A percentile compares a stretch with the other conserved stretches of the same genome.
phyloP scores from a whole-genome alignment of 2,329 filamentous ascomycete genomes.

The Monosporascus sp. region DNA sequence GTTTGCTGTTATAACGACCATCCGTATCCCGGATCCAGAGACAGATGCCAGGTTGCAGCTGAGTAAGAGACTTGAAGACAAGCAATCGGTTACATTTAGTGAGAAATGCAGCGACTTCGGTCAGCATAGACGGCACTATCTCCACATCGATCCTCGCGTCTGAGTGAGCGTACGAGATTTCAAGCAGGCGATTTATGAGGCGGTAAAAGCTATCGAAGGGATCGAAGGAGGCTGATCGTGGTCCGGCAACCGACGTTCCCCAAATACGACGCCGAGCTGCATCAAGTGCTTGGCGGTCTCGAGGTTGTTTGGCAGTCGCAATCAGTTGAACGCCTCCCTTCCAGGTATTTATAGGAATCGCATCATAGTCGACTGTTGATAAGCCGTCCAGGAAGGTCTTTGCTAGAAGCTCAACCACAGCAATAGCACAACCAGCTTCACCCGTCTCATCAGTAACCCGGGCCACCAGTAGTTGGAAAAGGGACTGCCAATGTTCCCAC shows the following conservation, averaged over 20 bases:
- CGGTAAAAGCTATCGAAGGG: constrained; percentile 64
- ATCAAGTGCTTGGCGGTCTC: constrained; percentile 60
- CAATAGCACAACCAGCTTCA: constrained; percentile 60
- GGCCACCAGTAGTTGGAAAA: constrained; percentile 54
- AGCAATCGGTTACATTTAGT: constrained; percentile 43
- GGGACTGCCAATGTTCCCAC: constrained; percentile 41
- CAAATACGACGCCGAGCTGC: constrained; percentile 62
- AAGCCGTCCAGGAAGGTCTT: constrained; percentile 43
- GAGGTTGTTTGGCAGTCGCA: constrained; percentile 47
- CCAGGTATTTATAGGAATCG: constrained; percentile 23
- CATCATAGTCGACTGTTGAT: constrained; percentile 11
- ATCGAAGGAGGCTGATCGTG: constrained; percentile 45
- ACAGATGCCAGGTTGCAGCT: constrained; percentile 57
- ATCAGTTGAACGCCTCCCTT: constrained; percentile 39
- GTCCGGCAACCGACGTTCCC: constrained; percentile 44
- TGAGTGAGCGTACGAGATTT: constrained; percentile 47
- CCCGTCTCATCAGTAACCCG: constrained; percentile 60
- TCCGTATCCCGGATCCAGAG: constrained; percentile 60
- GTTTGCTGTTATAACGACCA: constrained; percentile 36
- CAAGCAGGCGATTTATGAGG: constrained; percentile 49
- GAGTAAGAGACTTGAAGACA: constrained; percentile 50
- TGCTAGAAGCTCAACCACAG: constrained; percentile 67
- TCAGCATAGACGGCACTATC: constrained; percentile 43
- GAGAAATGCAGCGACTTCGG: constrained; percentile 49
- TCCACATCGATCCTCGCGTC: constrained; percentile 32